Percentiles rank a stretch among this genome's conserved stretches.
phyloP scores from a whole-genome alignment of 73 alveolate genomes.

The Paramecium sonneborni region DNA sequence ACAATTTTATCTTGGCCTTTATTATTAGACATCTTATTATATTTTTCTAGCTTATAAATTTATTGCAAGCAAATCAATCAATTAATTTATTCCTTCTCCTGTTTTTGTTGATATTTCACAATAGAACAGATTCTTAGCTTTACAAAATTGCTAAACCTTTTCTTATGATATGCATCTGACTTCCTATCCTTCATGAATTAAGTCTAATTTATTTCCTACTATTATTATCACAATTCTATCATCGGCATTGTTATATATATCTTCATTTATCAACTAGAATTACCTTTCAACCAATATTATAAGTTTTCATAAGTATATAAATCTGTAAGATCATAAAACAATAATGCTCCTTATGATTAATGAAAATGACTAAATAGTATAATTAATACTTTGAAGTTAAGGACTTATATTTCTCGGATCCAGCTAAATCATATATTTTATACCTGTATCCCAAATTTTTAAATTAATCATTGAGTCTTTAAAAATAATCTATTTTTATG shows the following conservation, averaged over 20 bases:
- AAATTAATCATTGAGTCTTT: constrained; percentile 12
- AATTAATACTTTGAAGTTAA: constrained; percentile 19
- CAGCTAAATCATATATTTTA: constrained; percentile 22
- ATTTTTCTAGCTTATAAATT: not conserved
- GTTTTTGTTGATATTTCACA: constrained; percentile 18
- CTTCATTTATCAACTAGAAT: not conserved
- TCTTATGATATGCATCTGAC: not conserved
- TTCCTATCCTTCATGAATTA: not conserved
- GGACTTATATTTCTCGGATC: constrained; percentile 59
- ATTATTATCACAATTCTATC: constrained; percentile 5
- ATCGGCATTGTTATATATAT: not conserved
- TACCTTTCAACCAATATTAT: constrained; percentile 72
- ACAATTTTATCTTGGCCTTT: constrained; percentile 9
- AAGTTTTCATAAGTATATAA: constrained; percentile 63
- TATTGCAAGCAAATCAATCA: not conserved
- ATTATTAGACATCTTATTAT: not conserved
- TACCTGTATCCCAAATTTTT: constrained; percentile 64
- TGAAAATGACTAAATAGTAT: constrained; percentile 63
- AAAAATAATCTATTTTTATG: not conserved
- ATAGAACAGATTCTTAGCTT: not conserved
- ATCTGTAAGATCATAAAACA: constrained; percentile 75
- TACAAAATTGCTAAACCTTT: not conserved
- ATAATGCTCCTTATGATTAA: constrained; percentile 72
- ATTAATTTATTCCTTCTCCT: not conserved
- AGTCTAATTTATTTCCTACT: constrained; percentile 10